Conservation (phyloP, 176 grass and related monocot genomes). For the Hsuehochloa calcarea region DNA sequence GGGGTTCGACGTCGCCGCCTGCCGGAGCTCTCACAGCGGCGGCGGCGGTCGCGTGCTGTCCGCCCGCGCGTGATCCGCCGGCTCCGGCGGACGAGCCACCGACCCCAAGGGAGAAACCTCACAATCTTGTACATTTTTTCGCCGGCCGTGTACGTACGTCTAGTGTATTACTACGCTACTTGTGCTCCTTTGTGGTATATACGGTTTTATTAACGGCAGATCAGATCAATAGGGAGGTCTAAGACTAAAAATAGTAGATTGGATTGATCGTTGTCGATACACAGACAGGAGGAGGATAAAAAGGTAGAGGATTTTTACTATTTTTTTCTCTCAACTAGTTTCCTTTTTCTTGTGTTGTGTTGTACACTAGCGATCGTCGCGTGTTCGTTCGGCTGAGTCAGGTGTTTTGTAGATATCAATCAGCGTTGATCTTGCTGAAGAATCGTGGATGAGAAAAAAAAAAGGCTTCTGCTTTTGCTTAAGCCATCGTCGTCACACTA, state of each 20-base stretch:
- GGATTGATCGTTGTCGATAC: conserved; percentile 19
- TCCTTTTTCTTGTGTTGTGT: not conserved
- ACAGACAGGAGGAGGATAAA: conserved; percentile 18
- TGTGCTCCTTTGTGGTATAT: conserved; percentile 43
- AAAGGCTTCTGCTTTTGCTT: not conserved
- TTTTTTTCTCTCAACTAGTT: not conserved
- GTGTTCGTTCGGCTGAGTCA: not conserved
- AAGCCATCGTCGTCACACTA: not conserved
- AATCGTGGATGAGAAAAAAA: not conserved
- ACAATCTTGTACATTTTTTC: conserved; percentile 57
- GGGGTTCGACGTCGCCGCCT: conserved; percentile 60
- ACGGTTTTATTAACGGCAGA: conserved; percentile 46
- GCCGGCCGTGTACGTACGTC: conserved; percentile 2
- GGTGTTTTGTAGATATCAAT: conserved; percentile 37
- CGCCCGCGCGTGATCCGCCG: conserved; percentile 47
- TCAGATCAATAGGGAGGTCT: conserved; percentile 31
- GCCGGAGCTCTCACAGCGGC: conserved; percentile 49
- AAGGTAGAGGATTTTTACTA: conserved; percentile 6
- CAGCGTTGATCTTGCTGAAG: conserved; percentile 13
- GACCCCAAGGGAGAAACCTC: not conserved
- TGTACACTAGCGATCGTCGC: not conserved
- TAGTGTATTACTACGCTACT: conserved; percentile 12
- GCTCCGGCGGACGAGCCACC: not conserved
- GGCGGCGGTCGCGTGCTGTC: conserved; percentile 46
- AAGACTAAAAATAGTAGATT: conserved; percentile 20